Evolutionary conservation across 768 basidiomycete genomes (phyloP), one percentile per base, ranked within the genome.

Genomic region (Mycena capillaripes): DNA sequence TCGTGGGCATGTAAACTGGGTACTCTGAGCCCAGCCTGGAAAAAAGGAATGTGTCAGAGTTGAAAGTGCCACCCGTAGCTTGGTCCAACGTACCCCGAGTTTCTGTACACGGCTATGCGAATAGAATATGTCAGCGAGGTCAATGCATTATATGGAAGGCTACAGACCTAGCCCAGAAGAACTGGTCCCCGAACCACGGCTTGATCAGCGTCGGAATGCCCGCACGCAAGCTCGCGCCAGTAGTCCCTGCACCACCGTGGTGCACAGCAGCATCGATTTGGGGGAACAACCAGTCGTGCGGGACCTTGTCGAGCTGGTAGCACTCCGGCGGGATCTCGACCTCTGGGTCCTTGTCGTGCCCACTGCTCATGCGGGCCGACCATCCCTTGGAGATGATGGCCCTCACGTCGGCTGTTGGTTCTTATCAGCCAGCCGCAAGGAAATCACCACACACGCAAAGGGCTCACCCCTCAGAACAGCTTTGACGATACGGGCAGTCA

Each of bases 131-230:
- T 70, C n/a, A 70, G 69, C 4, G 1, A 50, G 5, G 36, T 25
- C 9, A 2, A 36, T 17, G 19, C 25, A 30, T 36, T 2, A 23
- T 9, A 19, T 5, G 12, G 30, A 59, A 14, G 6, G 4, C 17
- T 9, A 55, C 71, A 38, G 7, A 72, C 71, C 67, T 75, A 3
- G 89, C 90, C 91, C 91, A 91, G 79, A 91, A 91, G 76, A 84
- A 90, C 73, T 91, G 90, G 75, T 91, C 90, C 19, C 91, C 92
- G 76, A 92, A 93, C 89, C 89, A 93, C 2, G 92, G 91, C 73
- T 89, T 89, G 77, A 93, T 92, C 69, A 92, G 73, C 1, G 92
- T 93, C 2, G 92, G 91, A 36, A 91, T 84, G 1, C 91, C 91
- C 64, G 56, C 77, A 75, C 89, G 86, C 72, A 93, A 80, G 77